Evolutionary conservation across 2,329 filamentous ascomycete species (phyloP).

Genomic region (Stachybotrys echinatus): DNA sequence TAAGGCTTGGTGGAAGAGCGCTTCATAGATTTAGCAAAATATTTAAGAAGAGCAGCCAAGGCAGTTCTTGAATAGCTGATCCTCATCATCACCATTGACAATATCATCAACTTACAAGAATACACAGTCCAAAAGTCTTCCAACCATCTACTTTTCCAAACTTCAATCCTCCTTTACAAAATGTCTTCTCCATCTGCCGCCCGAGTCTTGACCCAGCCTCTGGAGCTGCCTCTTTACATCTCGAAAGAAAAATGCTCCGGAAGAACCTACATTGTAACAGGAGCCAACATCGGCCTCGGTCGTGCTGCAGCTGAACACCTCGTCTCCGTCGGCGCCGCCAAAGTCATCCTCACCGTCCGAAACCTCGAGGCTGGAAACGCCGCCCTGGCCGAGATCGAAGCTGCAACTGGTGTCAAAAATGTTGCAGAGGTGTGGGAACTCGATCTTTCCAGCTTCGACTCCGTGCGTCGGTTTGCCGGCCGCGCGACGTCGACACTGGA

Average conservation of each 20-base stretch:
- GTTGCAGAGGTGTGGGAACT: constrained; percentile 37
- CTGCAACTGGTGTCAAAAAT: constrained; percentile 11
- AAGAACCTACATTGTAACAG: constrained; percentile 28
- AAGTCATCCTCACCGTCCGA: constrained; percentile 37
- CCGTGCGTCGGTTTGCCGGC: constrained; percentile 27
- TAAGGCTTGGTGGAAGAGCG: too few relatives aligned
- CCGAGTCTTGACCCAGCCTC: background rate
- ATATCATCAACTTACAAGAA: too few relatives aligned
- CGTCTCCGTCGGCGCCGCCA: constrained; percentile 26
- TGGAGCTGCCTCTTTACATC: background rate
- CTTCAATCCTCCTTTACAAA: background rate
- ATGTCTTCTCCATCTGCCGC: background rate
- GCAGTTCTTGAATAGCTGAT: too few relatives aligned
- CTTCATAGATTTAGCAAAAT: too few relatives aligned
- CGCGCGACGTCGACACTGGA: constrained; percentile 19
- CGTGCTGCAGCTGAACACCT: constrained; percentile 34
- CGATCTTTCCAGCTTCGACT: constrained; percentile 32
- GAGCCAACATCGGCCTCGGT: constrained; percentile 32
- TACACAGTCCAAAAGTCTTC: too few relatives aligned
- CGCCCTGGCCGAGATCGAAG: constrained; percentile 28
- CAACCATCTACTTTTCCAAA: background rate
- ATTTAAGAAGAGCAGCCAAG: too few relatives aligned
- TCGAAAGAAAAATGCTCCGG: background rate
- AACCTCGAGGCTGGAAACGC: constrained; percentile 29
- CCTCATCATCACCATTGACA: too few relatives aligned